Percentiles rank a stretch among this genome's conserved stretches.
These are phyloP conservation scores for Aureobasidium musti DNA, from an alignment of 2,329 filamentous ascomycete species.

Conservation along the genomic window DNA sequence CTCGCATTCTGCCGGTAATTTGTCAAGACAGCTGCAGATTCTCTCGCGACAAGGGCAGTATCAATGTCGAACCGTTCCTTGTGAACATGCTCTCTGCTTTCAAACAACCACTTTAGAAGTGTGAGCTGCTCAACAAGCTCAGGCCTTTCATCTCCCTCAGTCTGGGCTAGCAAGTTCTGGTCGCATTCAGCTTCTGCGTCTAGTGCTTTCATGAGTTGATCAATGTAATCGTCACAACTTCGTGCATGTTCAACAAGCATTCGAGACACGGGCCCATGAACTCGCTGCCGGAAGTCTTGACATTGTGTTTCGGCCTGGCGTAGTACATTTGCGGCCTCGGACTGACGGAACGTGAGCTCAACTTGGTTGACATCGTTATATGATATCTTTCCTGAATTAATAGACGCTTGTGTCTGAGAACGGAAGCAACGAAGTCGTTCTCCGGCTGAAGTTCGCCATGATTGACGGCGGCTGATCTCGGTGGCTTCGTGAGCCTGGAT, in stretches of 20 bases:
- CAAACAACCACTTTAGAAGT: conserved; percentile 94
- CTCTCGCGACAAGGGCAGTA: background rate
- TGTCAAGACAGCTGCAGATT: conserved; percentile 55
- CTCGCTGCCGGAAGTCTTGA: conserved; percentile 67
- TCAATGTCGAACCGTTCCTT: conserved; percentile 77
- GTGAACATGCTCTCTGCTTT: conserved; percentile 85
- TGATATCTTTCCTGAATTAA: conserved; percentile 67
- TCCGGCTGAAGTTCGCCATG: conserved; percentile 18
- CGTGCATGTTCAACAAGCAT: conserved; percentile 74
- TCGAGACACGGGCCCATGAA: conserved; percentile 81
- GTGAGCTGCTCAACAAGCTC: conserved; percentile 94
- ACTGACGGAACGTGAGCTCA: conserved; percentile 54
- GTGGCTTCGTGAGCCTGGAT: conserved; percentile 38
- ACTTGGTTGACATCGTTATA: conserved; percentile 75
- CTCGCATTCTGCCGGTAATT: conserved; percentile 56
- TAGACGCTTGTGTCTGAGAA: conserved; percentile 72
- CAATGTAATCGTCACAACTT: conserved; percentile 74
- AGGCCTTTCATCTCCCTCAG: conserved; percentile 92
- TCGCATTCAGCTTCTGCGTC: conserved; percentile 7
- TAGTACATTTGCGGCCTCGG: conserved; percentile 21
- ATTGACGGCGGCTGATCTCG: conserved; percentile 39
- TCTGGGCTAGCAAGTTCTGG: conserved; percentile 71
- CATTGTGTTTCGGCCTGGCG: conserved; percentile 63
- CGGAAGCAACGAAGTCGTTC: conserved; percentile 65
- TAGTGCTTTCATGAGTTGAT: conserved; percentile 60